Base-by-base conservation (phyloP, 139 green algal species). In the Chlorella sp. region DNA sequence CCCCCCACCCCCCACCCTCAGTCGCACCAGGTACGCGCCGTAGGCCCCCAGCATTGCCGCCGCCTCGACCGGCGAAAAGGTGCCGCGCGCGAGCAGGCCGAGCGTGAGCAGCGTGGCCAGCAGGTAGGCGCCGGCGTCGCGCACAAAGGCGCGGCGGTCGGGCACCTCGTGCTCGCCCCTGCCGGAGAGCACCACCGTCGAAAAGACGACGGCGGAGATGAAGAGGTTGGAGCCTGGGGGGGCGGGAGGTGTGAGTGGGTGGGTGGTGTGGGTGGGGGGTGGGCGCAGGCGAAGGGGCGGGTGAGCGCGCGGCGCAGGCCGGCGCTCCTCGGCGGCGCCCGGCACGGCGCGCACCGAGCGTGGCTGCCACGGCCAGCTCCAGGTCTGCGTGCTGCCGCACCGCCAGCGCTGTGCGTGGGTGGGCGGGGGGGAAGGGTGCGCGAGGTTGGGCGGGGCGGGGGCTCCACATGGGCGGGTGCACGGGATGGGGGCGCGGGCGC, bases 191-290 rank as follows among this genome's bases (percentile, higher is more conserved):
- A 87, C 31, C 27, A 87, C 82, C 12, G 71, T 42, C 1, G 79
- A 82, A 21, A 86, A 60, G 25, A 88, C 67, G 58, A 87, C 76
- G 23, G 72, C 77, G n/a, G 70, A 61, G 56, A 87, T 87, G 79
- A 88, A 87, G 21, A 87, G 53, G 35, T 82, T 82, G 19, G 41
- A 67, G 29, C 82, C 82, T 38, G 88, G 50, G 12, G 74, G 79
- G 38, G 79, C 75, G 51, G n/a, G n/a, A n/a, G n/a, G n/a, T n/a
- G n/a, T n/a, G n/a, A n/a, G n/a, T n/a, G n/a, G n/a, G n/a, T n/a
- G n/a, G n/a, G n/a, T n/a, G 17, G 38, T 69, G 62, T 38, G 33
- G 23, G 36, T 8, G 29, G n/a, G 53, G 19, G 11, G 53, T 25
- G 53, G 12, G 19, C 14, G 25, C 27, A 8, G 3, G 35, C 53